Evolutionary conservation across 495 filamentous ascomycete species (phyloP), one percentile per base, ranked within the genome.

Genomic region (Podospora tetraspora): DNA sequence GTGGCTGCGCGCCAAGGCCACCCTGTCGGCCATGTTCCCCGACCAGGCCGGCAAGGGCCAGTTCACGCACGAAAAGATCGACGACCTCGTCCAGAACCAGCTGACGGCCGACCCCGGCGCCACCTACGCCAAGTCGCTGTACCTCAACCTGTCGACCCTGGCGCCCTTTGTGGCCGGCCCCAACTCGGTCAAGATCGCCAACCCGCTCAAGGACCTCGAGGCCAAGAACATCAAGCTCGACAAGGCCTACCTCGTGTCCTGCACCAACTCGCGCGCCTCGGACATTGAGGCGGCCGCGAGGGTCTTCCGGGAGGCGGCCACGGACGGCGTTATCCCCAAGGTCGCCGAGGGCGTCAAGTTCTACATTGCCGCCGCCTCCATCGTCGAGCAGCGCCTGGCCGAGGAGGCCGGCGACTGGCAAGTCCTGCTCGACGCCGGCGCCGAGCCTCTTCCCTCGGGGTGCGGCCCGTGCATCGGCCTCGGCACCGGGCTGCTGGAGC

Each of bases 381-480:
- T 88, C 0, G 82, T 88, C 0, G 94, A 98, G 77, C 94, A 97
- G 77, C 74, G 85, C 34, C 83, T 84, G 7, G 92, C 95, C 2
- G 92, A 97, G 79, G 89, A 87, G 25, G 82, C 85, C 3, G 94
- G 94, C 21, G 92, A 96, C 78, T 98, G 94, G 94, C 92, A 96
- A 78, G 81, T 84, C 10, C 79, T 98, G 24, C 76, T 97, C 4
- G 88, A 90, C 32, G 91, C 94, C 29, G 94, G 94, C 12, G 93
- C 93, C 1, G 81, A 85, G 59, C 81, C 88, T 1, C 81, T 96
- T 0, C 91, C 91, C 0, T 84, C 93, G 1, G 92, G 91, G 0
- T 98, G 94, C 72, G 93, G 91, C 1, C 91, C 92, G 1, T 98
- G 94, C 76, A 97, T 99, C 68, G 94, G 95, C 3, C 85, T 97